These are phyloP conservation scores for Diplodia scrobiculata DNA, from an alignment of 2,329 filamentous ascomycete genomes.

Conservation along the genomic window DNA sequence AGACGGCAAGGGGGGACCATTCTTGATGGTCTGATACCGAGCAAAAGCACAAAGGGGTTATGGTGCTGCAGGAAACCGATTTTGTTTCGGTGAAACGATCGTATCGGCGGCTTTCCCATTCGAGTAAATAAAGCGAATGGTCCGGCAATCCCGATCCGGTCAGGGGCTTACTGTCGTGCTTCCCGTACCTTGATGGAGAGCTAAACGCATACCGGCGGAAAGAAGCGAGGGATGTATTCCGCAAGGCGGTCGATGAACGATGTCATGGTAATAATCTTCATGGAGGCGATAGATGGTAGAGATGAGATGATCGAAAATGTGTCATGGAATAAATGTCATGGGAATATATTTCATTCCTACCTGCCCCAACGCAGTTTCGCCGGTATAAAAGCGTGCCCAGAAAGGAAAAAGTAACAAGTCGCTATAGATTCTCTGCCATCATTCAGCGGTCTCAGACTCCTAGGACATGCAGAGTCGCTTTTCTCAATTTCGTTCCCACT, in stretches of 20 bases:
- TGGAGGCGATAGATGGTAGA: neutral
- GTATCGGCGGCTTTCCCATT: slow-evolving; percentile 6
- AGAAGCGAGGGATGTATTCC: neutral
- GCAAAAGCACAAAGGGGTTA: neutral
- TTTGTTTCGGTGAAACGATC: neutral
- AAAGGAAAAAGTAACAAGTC: slow-evolving; percentile 4
- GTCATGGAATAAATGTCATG: slow-evolving; percentile 4
- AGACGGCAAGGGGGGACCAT: neutral
- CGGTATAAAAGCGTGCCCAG: slow-evolving; percentile 3
- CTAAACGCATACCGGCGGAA: neutral
- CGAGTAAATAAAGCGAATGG: slow-evolving; percentile 11
- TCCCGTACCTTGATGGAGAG: neutral
- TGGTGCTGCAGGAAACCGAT: neutral
- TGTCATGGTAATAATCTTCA: neutral
- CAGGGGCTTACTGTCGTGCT: slow-evolving; percentile 4
- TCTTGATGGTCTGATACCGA: neutral
- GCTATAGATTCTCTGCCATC: neutral
- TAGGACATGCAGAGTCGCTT: slow-evolving; percentile 6
- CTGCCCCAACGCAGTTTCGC: slow-evolving; percentile 8
- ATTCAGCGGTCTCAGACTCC: slow-evolving; percentile 2
- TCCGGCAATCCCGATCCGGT: slow-evolving; percentile 3
- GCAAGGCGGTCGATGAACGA: neutral
- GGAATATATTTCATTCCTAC: slow-evolving; percentile 15
- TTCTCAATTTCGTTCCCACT: slow-evolving; percentile 16
- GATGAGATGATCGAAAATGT: neutral